Percentiles rank a stretch among this genome's conserved stretches.
Conservation (phyloP, 768 basidiomycete genomes). For the Boletus eberwhitei region DNA sequence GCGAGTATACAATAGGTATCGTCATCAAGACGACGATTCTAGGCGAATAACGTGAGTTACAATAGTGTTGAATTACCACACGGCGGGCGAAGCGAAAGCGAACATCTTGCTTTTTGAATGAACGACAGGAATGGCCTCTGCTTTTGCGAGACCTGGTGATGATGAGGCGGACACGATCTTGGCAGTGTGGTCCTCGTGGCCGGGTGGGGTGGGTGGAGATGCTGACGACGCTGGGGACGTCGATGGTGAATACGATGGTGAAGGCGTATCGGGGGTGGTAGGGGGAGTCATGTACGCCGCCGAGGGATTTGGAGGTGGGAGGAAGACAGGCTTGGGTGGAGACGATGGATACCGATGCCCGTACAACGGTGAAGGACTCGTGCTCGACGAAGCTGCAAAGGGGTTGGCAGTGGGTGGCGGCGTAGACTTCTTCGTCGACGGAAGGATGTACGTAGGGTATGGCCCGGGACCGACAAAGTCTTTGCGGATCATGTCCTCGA, state of each 20-base stretch:
- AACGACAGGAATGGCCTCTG: slow-evolving; percentile 22
- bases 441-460: slow-evolving; percentile 62
- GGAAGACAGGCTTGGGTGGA: slow-evolving; percentile 30
- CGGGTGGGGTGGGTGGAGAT: slow-evolving; percentile 57
- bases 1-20: slow-evolving; percentile 22
- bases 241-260: slow-evolving; percentile 46
- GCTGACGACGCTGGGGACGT: slow-evolving; percentile 61
- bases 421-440: slow-evolving; percentile 60
- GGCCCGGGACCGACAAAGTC: slow-evolving; percentile 58
- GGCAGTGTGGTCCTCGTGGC: slow-evolving; percentile 48
- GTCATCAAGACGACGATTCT: slow-evolving; percentile 32
- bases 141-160: slow-evolving; percentile 32
- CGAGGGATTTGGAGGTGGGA: slow-evolving; percentile 10
- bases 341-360: slow-evolving; percentile 30
- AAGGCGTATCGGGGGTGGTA: slow-evolving; percentile 52
- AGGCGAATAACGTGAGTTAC: slow-evolving; percentile 22
- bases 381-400: slow-evolving; percentile 31
- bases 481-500: slow-evolving; percentile 55
- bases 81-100: slow-evolving; percentile 56
- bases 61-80: slow-evolving; percentile 46
- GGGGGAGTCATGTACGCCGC: slow-evolving; percentile 29
- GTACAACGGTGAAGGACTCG: slow-evolving; percentile 28
- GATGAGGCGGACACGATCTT: slow-evolving; percentile 43
- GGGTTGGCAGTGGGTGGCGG: slow-evolving; percentile 33
- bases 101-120: slow-evolving; percentile 59